These are phyloP conservation scores for Conringia planisiliqua DNA, from an alignment of 345 rosid genomes.

Conservation along the genomic window DNA sequence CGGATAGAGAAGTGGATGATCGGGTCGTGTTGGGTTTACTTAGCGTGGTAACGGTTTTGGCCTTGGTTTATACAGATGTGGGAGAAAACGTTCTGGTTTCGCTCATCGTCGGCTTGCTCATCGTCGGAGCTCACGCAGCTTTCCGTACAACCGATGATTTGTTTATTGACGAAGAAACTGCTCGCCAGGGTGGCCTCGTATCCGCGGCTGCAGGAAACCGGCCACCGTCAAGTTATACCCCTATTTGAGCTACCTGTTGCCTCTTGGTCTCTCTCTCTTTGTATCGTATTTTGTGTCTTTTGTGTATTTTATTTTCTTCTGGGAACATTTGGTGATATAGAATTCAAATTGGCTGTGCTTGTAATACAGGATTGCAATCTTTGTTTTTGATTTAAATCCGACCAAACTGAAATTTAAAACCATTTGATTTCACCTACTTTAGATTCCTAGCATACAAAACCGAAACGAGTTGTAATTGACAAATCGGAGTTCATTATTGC, in stretches of 20 bases:
- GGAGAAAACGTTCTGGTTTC: slow-evolving; percentile 71
- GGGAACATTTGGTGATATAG: background rate
- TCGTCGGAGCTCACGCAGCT: slow-evolving; percentile 64
- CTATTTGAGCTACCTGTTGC: slow-evolving; percentile 37
- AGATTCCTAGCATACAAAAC: too few relatives aligned
- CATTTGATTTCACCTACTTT: too few relatives aligned
- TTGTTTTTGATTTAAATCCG: background rate
- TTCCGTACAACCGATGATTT: slow-evolving; percentile 64
- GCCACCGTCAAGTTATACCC: slow-evolving; percentile 46
- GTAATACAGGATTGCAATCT: background rate
- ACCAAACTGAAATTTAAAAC: background rate
- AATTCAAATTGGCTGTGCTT: background rate
- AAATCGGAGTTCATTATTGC: too few relatives aligned
- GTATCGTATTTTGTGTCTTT: background rate
- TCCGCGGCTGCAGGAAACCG: slow-evolving; percentile 60
- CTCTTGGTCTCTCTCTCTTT: background rate
- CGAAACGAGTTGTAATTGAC: too few relatives aligned
- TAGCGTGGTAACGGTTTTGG: slow-evolving; percentile 57
- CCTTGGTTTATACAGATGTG: slow-evolving; percentile 71
- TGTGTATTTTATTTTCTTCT: background rate
- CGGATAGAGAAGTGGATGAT: slow-evolving; percentile 50
- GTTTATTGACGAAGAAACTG: slow-evolving; percentile 66
- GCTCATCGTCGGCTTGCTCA: slow-evolving; percentile 48
- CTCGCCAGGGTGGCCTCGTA: slow-evolving; percentile 57
- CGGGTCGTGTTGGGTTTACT: slow-evolving; percentile 47